phyloP scores from a whole-genome alignment of 2,329 filamentous ascomycete genomes.

The Microthyrium microscopicum region DNA sequence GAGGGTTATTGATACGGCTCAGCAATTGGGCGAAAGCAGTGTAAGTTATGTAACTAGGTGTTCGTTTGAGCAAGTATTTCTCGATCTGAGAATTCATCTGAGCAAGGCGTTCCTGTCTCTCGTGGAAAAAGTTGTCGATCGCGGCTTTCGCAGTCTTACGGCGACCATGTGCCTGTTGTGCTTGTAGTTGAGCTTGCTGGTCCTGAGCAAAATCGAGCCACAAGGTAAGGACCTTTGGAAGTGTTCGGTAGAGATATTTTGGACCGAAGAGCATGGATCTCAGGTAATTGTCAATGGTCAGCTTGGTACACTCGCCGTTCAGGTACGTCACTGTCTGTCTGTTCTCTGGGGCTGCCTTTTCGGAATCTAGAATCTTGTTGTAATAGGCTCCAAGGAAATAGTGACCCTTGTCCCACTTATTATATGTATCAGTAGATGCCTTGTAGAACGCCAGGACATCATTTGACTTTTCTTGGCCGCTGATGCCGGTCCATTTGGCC shows the following conservation, averaged over 20 bases:
- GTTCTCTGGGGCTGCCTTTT: slow-evolving; percentile 57
- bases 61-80: slow-evolving; percentile 52
- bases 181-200: slow-evolving; percentile 33
- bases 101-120: no score
- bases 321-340: slow-evolving; percentile 46
- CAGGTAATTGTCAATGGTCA: slow-evolving; percentile 88
- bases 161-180: slow-evolving; percentile 25
- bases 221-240: slow-evolving; percentile 79
- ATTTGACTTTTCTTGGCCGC: slow-evolving; percentile 79
- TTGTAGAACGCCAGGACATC: slow-evolving; percentile 71
- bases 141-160: slow-evolving; percentile 7
- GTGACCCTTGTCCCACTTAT: slow-evolving; percentile 87
- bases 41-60: slow-evolving; percentile 66
- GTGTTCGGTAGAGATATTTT: slow-evolving; percentile 89
- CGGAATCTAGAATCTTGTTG: slow-evolving; percentile 84
- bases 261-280: slow-evolving; percentile 75
- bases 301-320: slow-evolving; percentile 67
- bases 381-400: slow-evolving; percentile 96
- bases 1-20: slow-evolving; percentile 82
- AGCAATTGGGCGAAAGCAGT: slow-evolving; percentile 82
- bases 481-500: slow-evolving; percentile 89
- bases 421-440: slow-evolving; percentile 51
- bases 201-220: slow-evolving; percentile 85
- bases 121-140: slow-evolving; percentile 47
- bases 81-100: no score